Evolutionary conservation across 2,329 filamentous ascomycete species (phyloP), one percentile per base, ranked within the genome.

Genomic region (Dothideomycetes sp.): DNA sequence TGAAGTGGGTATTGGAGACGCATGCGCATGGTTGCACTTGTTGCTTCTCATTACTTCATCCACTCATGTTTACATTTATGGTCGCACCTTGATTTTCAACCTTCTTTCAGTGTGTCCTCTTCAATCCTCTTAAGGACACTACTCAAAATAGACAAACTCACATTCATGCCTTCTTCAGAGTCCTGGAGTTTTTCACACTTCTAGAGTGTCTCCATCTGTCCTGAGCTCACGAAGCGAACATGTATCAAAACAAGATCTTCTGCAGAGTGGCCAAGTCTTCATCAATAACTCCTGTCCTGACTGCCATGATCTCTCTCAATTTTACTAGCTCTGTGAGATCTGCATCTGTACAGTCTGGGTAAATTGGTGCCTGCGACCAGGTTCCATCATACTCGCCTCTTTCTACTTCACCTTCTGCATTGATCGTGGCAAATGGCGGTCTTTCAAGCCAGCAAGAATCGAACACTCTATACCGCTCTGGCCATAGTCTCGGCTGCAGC

Each of bases 321-420:
- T 41, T 30, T 29, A 33, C 36, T 12, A 41, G 17, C 11, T 34
- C 34, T 7, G 36, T 36, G 34, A 33, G 36, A 17, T 41, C 39
- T 29, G 36, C 39, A 15, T 41, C 34, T 3, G 34, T 37, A 29
- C 39, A 41, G 19, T 41, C 39, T 3, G 39, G 39, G 15, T 41
- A 41, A 12, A 15, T 12, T 2, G 39, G 39, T 12, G 34, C 17
- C n/a, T 29, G 15, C 19, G 3, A n/a, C 39, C 39, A 41, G n/a
- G 11, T 16, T 5, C 15, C 30, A 12, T 32, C 30, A 15, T 32
- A 16, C 5, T 27, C 22, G 12, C 22, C 22, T 27, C 22, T 27
- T 16, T 24, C 19, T 29, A n/a, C 34, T 5, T 24, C 37, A 10
- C 36, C 33, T 33, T 35, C 41, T 11, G 34, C 37, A 5, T 27